Conservation (phyloP, 202 grass and related monocot genomes). For the Miscanthus sacchariflorus region DNA sequence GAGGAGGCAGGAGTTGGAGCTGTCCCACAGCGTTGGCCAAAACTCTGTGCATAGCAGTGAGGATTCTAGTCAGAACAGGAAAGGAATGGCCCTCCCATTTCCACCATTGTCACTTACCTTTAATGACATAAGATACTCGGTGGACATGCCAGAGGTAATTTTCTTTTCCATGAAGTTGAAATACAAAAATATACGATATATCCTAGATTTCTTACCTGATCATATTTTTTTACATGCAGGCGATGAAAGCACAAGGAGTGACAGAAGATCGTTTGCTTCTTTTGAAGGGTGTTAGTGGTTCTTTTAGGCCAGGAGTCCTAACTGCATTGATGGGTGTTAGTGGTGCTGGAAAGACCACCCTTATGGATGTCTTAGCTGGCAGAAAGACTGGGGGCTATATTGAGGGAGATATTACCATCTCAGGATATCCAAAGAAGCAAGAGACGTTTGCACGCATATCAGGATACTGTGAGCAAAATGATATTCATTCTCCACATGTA, state of each 20-base stretch:
- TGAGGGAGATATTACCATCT: constrained; percentile 82
- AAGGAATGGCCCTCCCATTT: constrained; percentile 93
- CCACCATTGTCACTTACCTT: constrained; percentile 76
- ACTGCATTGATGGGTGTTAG: constrained; percentile 99
- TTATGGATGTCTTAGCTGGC: constrained; percentile 97
- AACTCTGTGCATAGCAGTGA: constrained; percentile 34
- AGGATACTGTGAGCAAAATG: constrained; percentile 96
- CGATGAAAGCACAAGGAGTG: constrained; percentile 89
- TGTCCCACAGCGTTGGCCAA: constrained; percentile 41
- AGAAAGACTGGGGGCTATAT: constrained; percentile 97
- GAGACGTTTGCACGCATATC: constrained; percentile 96
- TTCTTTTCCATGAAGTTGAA: constrained; percentile 34
- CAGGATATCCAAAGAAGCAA: constrained; percentile 97
- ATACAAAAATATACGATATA: constrained; percentile 29
- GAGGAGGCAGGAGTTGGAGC: constrained; percentile 57
- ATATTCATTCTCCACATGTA: constrained; percentile 94
- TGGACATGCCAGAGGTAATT: constrained; percentile 91
- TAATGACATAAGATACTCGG: constrained; percentile 83
- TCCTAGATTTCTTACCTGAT: constrained; percentile 28
- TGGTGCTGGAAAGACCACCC: constrained; percentile 94
- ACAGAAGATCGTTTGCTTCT: constrained; percentile 74
- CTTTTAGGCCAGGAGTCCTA: constrained; percentile 94
- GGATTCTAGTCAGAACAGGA: constrained; percentile 60
- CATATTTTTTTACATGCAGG: constrained; percentile 56
- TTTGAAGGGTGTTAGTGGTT: constrained; percentile 91